Conservation (phyloP, 116 monocot genomes). For the Papilionanthe hybrid region DNA sequence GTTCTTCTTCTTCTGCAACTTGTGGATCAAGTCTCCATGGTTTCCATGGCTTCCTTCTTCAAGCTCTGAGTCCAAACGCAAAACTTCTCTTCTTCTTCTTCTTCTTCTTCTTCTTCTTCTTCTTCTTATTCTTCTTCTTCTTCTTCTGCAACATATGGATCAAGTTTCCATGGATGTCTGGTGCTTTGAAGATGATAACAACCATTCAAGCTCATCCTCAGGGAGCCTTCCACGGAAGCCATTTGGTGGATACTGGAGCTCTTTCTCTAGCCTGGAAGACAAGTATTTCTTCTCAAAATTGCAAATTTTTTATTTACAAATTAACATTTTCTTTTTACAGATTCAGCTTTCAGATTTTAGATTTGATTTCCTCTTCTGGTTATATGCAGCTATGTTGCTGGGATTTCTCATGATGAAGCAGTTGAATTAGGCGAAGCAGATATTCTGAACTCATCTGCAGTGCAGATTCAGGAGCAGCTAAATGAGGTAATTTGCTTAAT, state of each 20-base stretch:
- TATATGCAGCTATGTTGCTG: not conserved
- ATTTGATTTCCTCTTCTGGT: not conserved
- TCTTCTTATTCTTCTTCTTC: not conserved
- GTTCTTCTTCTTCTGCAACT: not conserved
- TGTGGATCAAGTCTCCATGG: conserved; percentile 5
- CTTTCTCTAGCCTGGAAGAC: conserved; percentile 6
- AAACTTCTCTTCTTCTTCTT: not conserved
- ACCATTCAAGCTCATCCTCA: conserved; percentile 3
- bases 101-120: not conserved
- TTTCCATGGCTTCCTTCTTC: not conserved
- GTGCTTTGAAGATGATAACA: conserved; percentile 1
- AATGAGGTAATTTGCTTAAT: not conserved
- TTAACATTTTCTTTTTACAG: not conserved
- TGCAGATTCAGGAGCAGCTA: not conserved
- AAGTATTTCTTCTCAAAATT: not conserved
- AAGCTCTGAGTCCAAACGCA: not conserved
- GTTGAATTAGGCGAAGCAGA: not conserved
- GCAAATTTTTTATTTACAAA: not conserved
- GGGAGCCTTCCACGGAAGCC: conserved; percentile 10
- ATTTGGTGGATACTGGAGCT: conserved; percentile 2
- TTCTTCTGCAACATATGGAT: not conserved
- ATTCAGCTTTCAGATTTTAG: not conserved
- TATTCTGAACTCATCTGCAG: not conserved
- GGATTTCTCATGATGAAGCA: not conserved
- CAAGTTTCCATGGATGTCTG: conserved; percentile 6